A percentile compares a stretch with the other conserved stretches of the same genome.
Conservation (phyloP, 1,284 basidiomycete species). For the Limonomyces culmigenus region DNA sequence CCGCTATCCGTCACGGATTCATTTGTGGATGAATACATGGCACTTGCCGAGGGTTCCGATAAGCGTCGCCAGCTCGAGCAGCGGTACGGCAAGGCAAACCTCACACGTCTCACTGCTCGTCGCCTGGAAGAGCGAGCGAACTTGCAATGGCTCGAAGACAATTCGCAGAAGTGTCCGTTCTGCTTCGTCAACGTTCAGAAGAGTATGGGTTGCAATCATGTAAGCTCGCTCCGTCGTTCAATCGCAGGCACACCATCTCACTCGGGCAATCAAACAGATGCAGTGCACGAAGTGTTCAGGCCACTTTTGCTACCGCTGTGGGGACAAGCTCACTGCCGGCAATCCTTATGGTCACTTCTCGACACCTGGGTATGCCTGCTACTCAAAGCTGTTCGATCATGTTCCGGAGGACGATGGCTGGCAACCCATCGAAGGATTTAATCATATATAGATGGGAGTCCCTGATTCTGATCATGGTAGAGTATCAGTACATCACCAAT, state of each 20-base stretch:
- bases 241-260: slow-evolving; percentile 1
- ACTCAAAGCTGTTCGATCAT: slow-evolving; percentile 48
- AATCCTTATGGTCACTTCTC: slow-evolving; percentile 63
- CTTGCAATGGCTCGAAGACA: slow-evolving; percentile 40
- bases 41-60: slow-evolving; percentile 27
- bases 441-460: slow-evolving; percentile 9
- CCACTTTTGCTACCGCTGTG: slow-evolving; percentile 73
- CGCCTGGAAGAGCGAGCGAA: slow-evolving; percentile 55
- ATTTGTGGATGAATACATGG: slow-evolving; percentile 46
- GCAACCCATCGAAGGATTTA: slow-evolving; percentile 32
- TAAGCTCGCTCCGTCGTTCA: slow-evolving; percentile 18
- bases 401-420: slow-evolving; percentile 28
- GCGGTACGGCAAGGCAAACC: slow-evolving; percentile 39
- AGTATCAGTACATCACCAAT: too few relatives aligned
- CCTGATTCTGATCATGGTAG: too few relatives aligned
- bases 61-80: slow-evolving; percentile 33
- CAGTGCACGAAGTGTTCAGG: slow-evolving; percentile 47
- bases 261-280: slow-evolving; percentile 29
- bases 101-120: slow-evolving; percentile 35
- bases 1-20: slow-evolving; percentile 41
- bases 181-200: slow-evolving; percentile 61
- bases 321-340: slow-evolving; percentile 24
- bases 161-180: slow-evolving; percentile 53
- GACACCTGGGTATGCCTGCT: slow-evolving; percentile 33
- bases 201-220: slow-evolving; percentile 60